Base-by-base conservation (phyloP, 371 early-diverging fungal genomes). In the Batrachochytrium dendrobatidis region DNA sequence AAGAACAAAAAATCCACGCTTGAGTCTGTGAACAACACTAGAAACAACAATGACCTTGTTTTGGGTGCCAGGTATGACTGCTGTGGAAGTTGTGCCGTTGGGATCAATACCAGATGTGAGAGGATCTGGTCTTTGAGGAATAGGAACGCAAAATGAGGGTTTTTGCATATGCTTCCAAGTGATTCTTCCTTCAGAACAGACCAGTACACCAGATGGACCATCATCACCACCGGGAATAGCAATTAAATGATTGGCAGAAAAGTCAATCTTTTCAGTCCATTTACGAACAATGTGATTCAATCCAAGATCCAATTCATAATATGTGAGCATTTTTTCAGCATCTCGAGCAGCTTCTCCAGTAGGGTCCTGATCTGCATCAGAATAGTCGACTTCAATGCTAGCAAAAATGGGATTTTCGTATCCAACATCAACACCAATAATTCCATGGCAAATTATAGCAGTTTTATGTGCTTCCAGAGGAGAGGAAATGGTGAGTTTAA, bases 351-450 rank as follows among this genome's bases (percentile, higher is more conserved):
- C 91, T 64, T 88, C 86, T 7, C 89, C 86, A 17, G 85, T 80
- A 1, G 86, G 81, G 71, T 91, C 92, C 51, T 81, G 76, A 70
- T 91, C 92, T 1, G 87, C 83, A 32, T 92, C 98, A 10, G 81
- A 67, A 69, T 92, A 92, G 71, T 88, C 89, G 1, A 86, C 81
- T 66, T 96, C 98, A 34, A 98, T 68, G 61, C 86, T 83, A 0
- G 96, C 97, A 82, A 98, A 98, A 33, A 94, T 81, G 2, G 99
- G 99, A 71, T 97, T 98, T 62, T 98, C 98, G 64, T 89, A 98
- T 0, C 95, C 98, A 34, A 98, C 98, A 72, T 98, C 98, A 20
- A 97, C 82, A 20, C 90, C 97, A 31, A 87, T 86, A 44, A 88
- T 74, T 62, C 83, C 78, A 57, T 85, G 86, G 56, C 86, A 81